Conservation (phyloP, 2,329 filamentous ascomycete species). For the Fusarium praegraminearum region DNA sequence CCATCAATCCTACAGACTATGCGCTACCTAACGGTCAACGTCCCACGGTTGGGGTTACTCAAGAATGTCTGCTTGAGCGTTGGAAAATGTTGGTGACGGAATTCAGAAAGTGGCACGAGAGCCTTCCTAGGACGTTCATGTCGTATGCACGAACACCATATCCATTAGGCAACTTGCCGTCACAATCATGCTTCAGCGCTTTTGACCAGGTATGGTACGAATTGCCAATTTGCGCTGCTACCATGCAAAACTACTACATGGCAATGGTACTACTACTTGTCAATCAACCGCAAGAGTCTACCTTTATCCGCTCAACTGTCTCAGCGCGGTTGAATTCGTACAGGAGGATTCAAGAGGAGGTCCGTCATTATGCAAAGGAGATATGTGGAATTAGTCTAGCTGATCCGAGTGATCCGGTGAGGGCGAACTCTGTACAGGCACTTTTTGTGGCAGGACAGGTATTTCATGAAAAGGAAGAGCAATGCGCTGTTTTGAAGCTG, state of each 20-base stretch:
- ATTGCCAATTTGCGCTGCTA: slow-evolving; percentile 72
- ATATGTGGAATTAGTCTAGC: slow-evolving; percentile 42
- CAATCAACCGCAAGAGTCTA: slow-evolving; percentile 55
- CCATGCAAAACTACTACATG: slow-evolving; percentile 75
- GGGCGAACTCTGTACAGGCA: slow-evolving; percentile 40
- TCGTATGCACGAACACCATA: slow-evolving; percentile 29
- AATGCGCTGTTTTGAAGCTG: slow-evolving; percentile 65
- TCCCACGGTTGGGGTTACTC: slow-evolving; percentile 35
- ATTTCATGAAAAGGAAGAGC: slow-evolving; percentile 63
- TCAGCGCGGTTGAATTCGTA: slow-evolving; percentile 40
- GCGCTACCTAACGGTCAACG: slow-evolving; percentile 36
- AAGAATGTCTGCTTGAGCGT: slow-evolving; percentile 34
- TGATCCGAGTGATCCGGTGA: slow-evolving; percentile 31
- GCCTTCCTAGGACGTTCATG: slow-evolving; percentile 33
- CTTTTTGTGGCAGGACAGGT: slow-evolving; percentile 44
- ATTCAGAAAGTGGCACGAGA: slow-evolving; percentile 35
- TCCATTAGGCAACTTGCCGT: background rate
- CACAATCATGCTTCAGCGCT: background rate
- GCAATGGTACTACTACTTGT: slow-evolving; percentile 70
- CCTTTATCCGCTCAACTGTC: slow-evolving; percentile 42
- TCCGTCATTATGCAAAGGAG: slow-evolving; percentile 33
- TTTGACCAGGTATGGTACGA: slow-evolving; percentile 72
- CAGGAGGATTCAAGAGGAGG: slow-evolving; percentile 30
- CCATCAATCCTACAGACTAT: slow-evolving; percentile 53
- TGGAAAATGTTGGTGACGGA: slow-evolving; percentile 37